Evolutionary conservation across 306 rosid species (phyloP), one percentile per base, ranked within the genome.

Genomic region (Leucaena leucocephala): DNA sequence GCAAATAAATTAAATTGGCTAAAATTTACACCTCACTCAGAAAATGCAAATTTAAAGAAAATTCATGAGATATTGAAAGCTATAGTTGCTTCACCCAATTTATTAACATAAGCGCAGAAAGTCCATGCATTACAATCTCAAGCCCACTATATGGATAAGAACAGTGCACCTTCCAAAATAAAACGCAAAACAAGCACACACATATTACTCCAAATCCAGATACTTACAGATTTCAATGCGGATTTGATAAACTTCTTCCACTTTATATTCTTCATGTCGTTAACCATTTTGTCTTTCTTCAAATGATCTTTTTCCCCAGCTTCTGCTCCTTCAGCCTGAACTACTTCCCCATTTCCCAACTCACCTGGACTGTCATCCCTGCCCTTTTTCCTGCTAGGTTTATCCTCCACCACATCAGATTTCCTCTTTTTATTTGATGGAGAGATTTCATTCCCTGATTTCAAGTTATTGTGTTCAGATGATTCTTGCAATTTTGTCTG

Each of bases 161-260:
- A 72, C 54, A 33, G 17, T 48, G 67, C 17, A 55, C 46, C 55
- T 46, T 62, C 67, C 40, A 39, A 54, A 48, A 55, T 33, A 42
- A 74, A 75, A 69, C 52, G 61, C 40, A 52, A 76, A 75, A 42
- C 68, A 76, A 61, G 45, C 45, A 68, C 44, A 27, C 27, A 55
- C 36, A 40, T 7, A 59, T 1, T 59, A 42, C 79, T 78, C 72
- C 11, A 38, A 75, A 63, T 71, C 75, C 63, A 76, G 74, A 66
- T 34, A 83, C 97, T 22, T 84, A 94, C 98, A 50, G 85, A 83
- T 88, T 88, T 92, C 84, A 94, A 81, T 67, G 92, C 88, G 43
- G 96, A 83, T 66, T 89, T 89, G 79, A 94, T 91, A 81, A 89
- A 82, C 88, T 87, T 91, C 84, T 88, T 94, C 97, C 97, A 94